These are phyloP conservation scores for Hymenoscyphus repandus DNA, from an alignment of 2,329 filamentous ascomycete genomes.

Conservation along the genomic window DNA sequence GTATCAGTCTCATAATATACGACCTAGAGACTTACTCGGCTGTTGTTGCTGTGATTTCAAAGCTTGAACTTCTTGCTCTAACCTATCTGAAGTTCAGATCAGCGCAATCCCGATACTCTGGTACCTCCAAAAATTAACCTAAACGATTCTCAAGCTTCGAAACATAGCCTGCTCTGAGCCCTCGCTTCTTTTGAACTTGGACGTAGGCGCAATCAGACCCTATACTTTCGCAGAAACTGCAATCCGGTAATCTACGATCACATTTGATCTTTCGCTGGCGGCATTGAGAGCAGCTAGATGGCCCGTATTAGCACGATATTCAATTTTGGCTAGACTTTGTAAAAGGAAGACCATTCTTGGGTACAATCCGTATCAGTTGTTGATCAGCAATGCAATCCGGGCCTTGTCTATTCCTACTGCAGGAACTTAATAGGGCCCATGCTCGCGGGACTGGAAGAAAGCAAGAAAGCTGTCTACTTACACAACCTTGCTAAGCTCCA, in stretches of 20 bases:
- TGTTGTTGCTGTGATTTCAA: constrained; percentile 13
- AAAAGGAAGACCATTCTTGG: too few relatives aligned
- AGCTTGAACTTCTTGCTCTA: constrained; percentile 21
- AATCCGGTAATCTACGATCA: constrained; percentile 23
- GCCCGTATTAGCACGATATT: constrained; percentile 6
- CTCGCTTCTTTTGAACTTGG: constrained; percentile 24
- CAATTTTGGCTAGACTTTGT: not conserved
- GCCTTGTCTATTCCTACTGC: not conserved
- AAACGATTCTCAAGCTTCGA: constrained; percentile 33
- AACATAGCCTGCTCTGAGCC: constrained; percentile 35
- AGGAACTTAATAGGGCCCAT: not conserved
- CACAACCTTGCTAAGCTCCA: constrained; percentile 13
- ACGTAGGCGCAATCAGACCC: constrained; percentile 24
- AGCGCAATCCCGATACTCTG: not conserved
- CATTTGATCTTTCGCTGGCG: constrained; percentile 30
- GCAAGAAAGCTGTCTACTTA: constrained; percentile 4
- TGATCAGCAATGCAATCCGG: too few relatives aligned
- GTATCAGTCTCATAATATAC: not conserved
- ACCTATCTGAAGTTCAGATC: constrained; percentile 7
- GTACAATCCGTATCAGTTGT: not conserved
- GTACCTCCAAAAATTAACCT: constrained; percentile 18
- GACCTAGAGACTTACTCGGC: not conserved
- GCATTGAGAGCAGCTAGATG: constrained; percentile 23
- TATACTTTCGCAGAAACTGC: constrained; percentile 26
- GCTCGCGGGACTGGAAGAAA: not conserved